Evolutionary conservation across 306 rosid species (phyloP).

Genomic region (Castanea sativa): DNA sequence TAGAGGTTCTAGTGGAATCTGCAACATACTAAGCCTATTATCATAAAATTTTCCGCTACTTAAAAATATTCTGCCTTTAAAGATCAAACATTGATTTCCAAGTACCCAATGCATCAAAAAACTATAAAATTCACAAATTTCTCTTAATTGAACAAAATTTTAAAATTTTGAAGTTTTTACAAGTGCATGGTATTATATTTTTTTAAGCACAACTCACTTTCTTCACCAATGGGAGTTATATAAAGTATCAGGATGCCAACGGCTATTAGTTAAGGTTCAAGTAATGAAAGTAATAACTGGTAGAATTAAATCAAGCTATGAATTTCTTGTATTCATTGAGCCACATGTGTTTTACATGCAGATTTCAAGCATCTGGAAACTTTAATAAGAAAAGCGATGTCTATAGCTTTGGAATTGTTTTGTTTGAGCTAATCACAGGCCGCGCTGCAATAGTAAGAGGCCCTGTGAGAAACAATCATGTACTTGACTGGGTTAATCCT

Average conservation of each 20-base stretch:
- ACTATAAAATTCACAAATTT: too few relatives aligned
- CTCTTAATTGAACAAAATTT: too few relatives aligned
- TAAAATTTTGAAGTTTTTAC: too few relatives aligned
- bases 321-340: background rate
- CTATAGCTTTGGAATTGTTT: constrained; percentile 30
- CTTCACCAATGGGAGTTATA: too few relatives aligned
- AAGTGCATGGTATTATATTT: too few relatives aligned
- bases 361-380: background rate
- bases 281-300: background rate
- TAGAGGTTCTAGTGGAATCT: too few relatives aligned
- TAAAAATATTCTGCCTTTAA: too few relatives aligned
- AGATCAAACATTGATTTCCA: too few relatives aligned
- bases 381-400: constrained; percentile 16
- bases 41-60: too few relatives aligned
- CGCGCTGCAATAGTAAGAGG: constrained; percentile 7
- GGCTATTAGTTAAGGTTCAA: background rate
- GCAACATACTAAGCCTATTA: too few relatives aligned
- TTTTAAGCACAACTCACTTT: too few relatives aligned
- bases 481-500: constrained; percentile 8
- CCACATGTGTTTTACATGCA: background rate
- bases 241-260: background rate
- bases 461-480: background rate
- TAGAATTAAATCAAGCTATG: background rate
- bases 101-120: too few relatives aligned
- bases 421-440: constrained; percentile 26